Percentiles rank a stretch among this genome's conserved stretches.
These are phyloP conservation scores for Fusarium neocosmosporiellum DNA, from an alignment of 2,329 filamentous ascomycete species.

Conservation along the genomic window DNA sequence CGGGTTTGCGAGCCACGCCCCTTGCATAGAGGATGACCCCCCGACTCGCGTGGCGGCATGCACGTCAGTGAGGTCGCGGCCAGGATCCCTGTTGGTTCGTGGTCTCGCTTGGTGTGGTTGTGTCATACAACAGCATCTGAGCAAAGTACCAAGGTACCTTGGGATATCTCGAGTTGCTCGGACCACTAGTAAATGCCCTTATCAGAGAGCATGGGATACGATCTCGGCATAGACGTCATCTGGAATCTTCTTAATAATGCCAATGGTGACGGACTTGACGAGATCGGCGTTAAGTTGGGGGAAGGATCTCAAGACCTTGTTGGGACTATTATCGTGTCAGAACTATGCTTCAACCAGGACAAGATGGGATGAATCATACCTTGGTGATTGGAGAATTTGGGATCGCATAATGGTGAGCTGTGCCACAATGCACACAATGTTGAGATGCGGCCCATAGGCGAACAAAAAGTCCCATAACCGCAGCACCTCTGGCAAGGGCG, in stretches of 20 bases:
- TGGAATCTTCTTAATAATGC: constrained; percentile 89
- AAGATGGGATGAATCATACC: constrained; percentile 61
- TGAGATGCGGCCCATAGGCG: constrained; percentile 93
- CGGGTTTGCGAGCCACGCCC: constrained; percentile 5
- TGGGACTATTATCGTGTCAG: constrained; percentile 73
- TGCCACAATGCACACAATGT: constrained; percentile 95
- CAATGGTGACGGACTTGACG: constrained; percentile 86
- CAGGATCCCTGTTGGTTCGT: constrained; percentile 21
- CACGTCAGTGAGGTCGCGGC: constrained; percentile 20
- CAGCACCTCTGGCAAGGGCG: constrained; percentile 91
- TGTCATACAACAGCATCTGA: background rate
- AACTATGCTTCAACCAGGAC: background rate
- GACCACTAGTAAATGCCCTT: background rate
- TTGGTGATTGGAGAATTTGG: constrained; percentile 83
- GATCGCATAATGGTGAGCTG: constrained; percentile 91
- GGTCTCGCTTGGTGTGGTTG: constrained; percentile 8
- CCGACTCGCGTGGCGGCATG: constrained; percentile 30
- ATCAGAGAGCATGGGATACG: constrained; percentile 81
- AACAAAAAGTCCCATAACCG: constrained; percentile 97
- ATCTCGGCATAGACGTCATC: constrained; percentile 92
- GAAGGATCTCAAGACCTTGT: constrained; percentile 89
- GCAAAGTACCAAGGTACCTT: background rate
- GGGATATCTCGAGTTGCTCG: background rate
- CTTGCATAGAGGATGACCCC: constrained; percentile 11
- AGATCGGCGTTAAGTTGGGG: constrained; percentile 85